Conservation (phyloP, 148 eudicot genomes). For the Amaranthus cruentus region DNA sequence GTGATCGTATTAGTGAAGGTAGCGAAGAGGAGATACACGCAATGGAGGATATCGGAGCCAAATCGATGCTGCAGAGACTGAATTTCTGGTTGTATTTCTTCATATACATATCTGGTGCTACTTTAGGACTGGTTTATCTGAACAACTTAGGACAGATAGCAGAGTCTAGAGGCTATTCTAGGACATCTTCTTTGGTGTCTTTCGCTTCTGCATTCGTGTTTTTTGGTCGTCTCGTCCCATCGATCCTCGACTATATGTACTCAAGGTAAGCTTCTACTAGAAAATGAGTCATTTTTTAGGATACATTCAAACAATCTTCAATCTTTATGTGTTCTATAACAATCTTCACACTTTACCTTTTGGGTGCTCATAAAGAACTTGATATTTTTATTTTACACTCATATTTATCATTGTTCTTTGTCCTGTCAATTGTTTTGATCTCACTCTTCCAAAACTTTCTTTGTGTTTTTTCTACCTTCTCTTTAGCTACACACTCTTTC, state of each 20-base stretch:
- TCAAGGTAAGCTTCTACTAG: conserved; percentile 37
- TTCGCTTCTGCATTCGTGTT: conserved; percentile 74
- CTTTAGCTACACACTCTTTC: too few relatives aligned
- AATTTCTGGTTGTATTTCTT: conserved; percentile 83
- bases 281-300: not conserved
- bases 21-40: conserved; percentile 17
- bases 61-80: conserved; percentile 50
- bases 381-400: too few relatives aligned
- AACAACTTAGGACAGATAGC: conserved; percentile 92
- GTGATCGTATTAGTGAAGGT: not conserved
- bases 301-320: not conserved
- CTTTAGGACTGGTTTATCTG: conserved; percentile 75
- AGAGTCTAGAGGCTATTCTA: conserved; percentile 64
- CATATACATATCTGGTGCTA: conserved; percentile 69
- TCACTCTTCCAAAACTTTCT: too few relatives aligned
- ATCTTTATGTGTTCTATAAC: not conserved
- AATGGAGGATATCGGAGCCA: conserved; percentile 53
- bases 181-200: conserved; percentile 63
- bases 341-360: too few relatives aligned
- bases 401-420: too few relatives aligned
- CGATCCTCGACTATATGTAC: conserved; percentile 46
- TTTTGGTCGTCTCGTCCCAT: conserved; percentile 83
- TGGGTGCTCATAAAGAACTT: too few relatives aligned
- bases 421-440: too few relatives aligned
- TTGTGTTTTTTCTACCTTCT: too few relatives aligned